A percentile compares a stretch with the other conserved stretches of the same genome.
These are phyloP conservation scores for Mortierella sp. DNA, from an alignment of 371 early-diverging fungal species.

Conservation along the genomic window DNA sequence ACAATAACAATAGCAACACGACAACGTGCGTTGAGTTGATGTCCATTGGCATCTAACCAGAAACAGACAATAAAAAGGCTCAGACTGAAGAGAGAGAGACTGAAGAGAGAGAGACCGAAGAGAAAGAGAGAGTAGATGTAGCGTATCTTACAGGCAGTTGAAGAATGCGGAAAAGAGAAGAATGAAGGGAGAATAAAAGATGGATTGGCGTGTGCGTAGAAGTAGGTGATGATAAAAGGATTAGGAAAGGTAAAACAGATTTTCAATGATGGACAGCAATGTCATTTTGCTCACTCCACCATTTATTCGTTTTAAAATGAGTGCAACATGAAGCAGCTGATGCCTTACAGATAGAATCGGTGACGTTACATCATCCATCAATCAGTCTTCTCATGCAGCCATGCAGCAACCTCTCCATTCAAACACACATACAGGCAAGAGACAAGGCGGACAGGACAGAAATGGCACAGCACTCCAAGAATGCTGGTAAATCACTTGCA, in stretches of 20 bases:
- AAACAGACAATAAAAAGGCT: too few species aligned
- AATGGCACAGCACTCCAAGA: too few species aligned
- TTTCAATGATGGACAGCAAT: background rate
- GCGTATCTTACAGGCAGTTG: too few species aligned
- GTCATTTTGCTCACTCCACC: background rate
- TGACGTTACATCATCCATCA: background rate
- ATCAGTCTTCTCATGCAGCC: background rate
- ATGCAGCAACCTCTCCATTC: background rate
- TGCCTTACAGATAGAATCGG: background rate
- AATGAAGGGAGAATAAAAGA: background rate
- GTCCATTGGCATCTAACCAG: too few species aligned
- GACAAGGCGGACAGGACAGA: background rate
- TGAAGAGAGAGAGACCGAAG: too few species aligned
- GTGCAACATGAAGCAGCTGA: background rate
- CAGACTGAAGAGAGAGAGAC: too few species aligned
- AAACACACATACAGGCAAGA: background rate
- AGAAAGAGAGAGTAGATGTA: too few species aligned
- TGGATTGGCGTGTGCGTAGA: background rate
- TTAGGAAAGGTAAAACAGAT: background rate
- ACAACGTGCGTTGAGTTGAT: too few species aligned
- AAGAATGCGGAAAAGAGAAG: background rate
- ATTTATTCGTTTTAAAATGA: background rate
- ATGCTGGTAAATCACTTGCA: too few species aligned
- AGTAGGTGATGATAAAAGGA: background rate
- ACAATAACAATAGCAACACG: too few species aligned